Conservation (phyloP, 495 filamentous ascomycete genomes). For the Ramalina peruviana region DNA sequence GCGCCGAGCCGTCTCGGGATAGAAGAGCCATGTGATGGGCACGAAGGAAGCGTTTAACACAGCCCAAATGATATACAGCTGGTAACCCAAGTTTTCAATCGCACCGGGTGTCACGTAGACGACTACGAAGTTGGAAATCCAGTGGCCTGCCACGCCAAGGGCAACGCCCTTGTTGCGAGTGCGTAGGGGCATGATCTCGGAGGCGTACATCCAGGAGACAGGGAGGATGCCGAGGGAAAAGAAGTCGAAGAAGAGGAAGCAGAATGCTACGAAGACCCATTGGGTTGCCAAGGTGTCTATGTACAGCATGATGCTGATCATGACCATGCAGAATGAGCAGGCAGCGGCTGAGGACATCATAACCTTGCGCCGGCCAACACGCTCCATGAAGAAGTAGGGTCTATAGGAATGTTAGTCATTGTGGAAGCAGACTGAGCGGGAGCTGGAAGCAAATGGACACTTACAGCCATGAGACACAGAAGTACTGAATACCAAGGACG, state of each 20-base stretch:
- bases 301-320: slow-evolving; percentile 30
- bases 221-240: slow-evolving; percentile 42
- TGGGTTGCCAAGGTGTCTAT: slow-evolving; percentile 14
- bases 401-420: not conserved
- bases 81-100: slow-evolving; percentile 23
- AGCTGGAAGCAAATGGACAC: not conserved
- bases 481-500: slow-evolving; percentile 13
- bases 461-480: slow-evolving; percentile 14
- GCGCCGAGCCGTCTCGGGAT: slow-evolving; percentile 33
- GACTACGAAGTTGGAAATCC: slow-evolving; percentile 34
- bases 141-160: slow-evolving; percentile 32
- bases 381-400: slow-evolving; percentile 38
- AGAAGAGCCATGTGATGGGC: slow-evolving; percentile 47
- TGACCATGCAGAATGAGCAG: slow-evolving; percentile 33
- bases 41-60: slow-evolving; percentile 33
- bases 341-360: slow-evolving; percentile 39
- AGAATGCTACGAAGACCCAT: slow-evolving; percentile 32
- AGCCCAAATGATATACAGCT: slow-evolving; percentile 27
- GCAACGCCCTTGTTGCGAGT: slow-evolving; percentile 50
- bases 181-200: slow-evolving; percentile 61
- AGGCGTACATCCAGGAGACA: slow-evolving; percentile 60
- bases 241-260: slow-evolving; percentile 46
- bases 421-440: not conserved
- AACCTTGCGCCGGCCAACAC: slow-evolving; percentile 37
- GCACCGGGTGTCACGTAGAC: slow-evolving; percentile 34